phyloP scores from a whole-genome alignment of 1,284 basidiomycete species.

The Microbotryum intermedium region DNA sequence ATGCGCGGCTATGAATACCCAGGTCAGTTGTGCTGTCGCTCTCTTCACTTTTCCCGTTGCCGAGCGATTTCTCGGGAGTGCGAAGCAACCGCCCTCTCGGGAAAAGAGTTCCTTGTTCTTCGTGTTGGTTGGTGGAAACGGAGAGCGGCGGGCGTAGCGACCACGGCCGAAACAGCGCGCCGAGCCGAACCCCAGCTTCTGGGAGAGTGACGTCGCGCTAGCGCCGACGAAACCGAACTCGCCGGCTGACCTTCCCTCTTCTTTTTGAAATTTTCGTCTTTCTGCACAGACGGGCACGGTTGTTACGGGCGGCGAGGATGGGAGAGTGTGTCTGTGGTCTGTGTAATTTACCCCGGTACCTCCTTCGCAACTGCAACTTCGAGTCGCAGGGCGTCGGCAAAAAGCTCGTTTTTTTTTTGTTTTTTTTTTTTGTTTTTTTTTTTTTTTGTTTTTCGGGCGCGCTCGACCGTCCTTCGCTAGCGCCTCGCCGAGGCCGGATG shows the following conservation, averaged over 20 bases:
- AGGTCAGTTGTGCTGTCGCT: slow-evolving; percentile 2
- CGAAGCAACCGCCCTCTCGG: background rate
- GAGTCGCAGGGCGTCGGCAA: too few relatives aligned
- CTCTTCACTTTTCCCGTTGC: background rate
- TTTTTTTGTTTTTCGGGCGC: too few relatives aligned
- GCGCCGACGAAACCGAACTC: background rate
- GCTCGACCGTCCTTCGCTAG: too few relatives aligned
- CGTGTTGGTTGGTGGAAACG: background rate
- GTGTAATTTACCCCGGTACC: background rate
- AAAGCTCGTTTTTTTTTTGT: too few relatives aligned
- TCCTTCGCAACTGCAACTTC: too few relatives aligned
- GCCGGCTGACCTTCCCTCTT: too few relatives aligned
- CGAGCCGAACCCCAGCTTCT: background rate
- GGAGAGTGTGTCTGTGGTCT: slow-evolving; percentile 29
- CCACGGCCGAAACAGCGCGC: background rate
- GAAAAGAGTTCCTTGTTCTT: background rate
- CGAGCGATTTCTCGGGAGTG: background rate
- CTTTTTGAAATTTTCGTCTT: background rate
- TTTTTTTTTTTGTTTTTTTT: too few relatives aligned
- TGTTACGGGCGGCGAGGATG: slow-evolving; percentile 31
- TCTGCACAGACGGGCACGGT: slow-evolving; percentile 17
- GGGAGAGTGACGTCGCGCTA: background rate
- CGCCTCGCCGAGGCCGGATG: too few relatives aligned
- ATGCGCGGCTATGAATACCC: slow-evolving; percentile 20
- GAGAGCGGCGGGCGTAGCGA: background rate